These are phyloP conservation scores for Salvia splendens DNA, from an alignment of 257 asterid species.

Conservation along the genomic window DNA sequence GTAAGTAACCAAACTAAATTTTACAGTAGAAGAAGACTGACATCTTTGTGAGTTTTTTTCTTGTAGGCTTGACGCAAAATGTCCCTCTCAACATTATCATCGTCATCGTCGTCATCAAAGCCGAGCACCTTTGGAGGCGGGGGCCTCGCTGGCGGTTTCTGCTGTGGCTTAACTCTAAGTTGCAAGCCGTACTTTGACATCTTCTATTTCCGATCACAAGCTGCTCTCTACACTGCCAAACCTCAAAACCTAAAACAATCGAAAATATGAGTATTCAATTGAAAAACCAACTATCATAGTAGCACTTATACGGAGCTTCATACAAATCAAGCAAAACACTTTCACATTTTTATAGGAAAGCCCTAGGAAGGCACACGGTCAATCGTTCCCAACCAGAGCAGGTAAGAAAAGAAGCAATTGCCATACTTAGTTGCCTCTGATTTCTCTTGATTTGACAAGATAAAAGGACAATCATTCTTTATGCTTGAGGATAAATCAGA, in stretches of 20 bases:
- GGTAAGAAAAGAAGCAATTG: background rate
- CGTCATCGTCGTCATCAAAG: constrained; percentile 65
- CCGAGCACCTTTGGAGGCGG: constrained; percentile 54
- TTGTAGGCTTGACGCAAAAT: constrained; percentile 83
- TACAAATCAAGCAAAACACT: too few relatives aligned
- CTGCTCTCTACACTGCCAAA: constrained; percentile 10
- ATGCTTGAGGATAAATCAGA: background rate
- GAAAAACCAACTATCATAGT: background rate
- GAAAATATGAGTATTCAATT: background rate
- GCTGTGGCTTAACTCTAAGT: constrained; percentile 75
- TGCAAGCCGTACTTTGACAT: constrained; percentile 82
- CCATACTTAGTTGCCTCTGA: background rate
- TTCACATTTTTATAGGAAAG: too few relatives aligned
- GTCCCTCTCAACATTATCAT: constrained; percentile 75
- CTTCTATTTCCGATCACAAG: background rate
- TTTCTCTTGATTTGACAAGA: background rate
- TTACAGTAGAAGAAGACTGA: constrained; percentile 32
- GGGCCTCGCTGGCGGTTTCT: constrained; percentile 64
- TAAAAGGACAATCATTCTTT: constrained; percentile 1
- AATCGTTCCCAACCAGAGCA: background rate
- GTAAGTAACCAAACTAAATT: constrained; percentile 13
- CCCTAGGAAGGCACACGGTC: constrained; percentile 25
- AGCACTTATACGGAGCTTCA: background rate
- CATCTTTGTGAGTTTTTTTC: constrained; percentile 77
- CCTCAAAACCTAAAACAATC: constrained; percentile 25